Percentiles rank a stretch among this genome's conserved stretches.
Evolutionary conservation across 2,329 filamentous ascomycete genomes (phyloP).

Genomic region (Fusarium subglutinans): DNA sequence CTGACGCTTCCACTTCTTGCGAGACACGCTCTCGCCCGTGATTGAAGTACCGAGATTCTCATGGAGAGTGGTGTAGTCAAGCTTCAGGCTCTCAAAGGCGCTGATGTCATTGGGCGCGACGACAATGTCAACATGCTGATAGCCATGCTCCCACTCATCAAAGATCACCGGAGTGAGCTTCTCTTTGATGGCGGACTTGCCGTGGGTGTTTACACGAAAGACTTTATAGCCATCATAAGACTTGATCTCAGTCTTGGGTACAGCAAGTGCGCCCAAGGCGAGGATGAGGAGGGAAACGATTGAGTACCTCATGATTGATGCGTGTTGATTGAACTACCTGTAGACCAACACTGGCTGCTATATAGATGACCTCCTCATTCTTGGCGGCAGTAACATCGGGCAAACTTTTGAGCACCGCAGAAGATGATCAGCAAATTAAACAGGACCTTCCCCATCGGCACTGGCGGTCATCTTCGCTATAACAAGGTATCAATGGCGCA

Average conservation of each 20-base stretch:
- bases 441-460: constrained; percentile 26
- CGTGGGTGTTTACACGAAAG: constrained; percentile 56
- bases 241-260: constrained; percentile 21
- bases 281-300: constrained; percentile 29
- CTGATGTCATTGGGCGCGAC: constrained; percentile 43
- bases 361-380: background rate
- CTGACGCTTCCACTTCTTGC: constrained; percentile 39
- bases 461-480: constrained; percentile 14
- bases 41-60: constrained; percentile 46
- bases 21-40: constrained; percentile 37
- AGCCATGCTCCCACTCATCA: constrained; percentile 34
- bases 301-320: constrained; percentile 32
- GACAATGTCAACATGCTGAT: constrained; percentile 45
- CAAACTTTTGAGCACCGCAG: constrained; percentile 14
- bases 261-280: constrained; percentile 27
- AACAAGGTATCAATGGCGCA: constrained; percentile 1
- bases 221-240: constrained; percentile 50
- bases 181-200: constrained; percentile 49
- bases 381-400: background rate
- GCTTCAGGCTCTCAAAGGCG: constrained; percentile 43
- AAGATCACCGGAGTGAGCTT: constrained; percentile 43
- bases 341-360: background rate
- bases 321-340: background rate
- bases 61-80: constrained; percentile 45
- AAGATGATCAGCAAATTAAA: constrained; percentile 13